These are phyloP conservation scores for Sisymbrium altissimum DNA, from an alignment of 345 rosid genomes.

Conservation along the genomic window DNA sequence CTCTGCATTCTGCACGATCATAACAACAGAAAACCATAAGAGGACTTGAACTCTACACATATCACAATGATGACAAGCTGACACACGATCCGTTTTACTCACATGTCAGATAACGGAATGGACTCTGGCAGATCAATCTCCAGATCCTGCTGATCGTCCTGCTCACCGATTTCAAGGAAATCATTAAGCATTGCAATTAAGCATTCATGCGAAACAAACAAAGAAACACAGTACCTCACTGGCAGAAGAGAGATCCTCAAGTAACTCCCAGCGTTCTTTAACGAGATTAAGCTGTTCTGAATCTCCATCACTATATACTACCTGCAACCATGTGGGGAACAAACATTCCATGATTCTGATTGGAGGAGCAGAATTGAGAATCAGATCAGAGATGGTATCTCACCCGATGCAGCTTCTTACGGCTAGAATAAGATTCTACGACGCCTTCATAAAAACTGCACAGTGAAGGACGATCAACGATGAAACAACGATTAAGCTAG, in stretches of 20 bases:
- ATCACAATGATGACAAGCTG: not conserved
- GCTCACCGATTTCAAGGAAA: slow-evolving; percentile 11
- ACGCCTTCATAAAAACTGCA: slow-evolving; percentile 72
- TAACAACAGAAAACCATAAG: not conserved
- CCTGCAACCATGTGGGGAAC: slow-evolving; percentile 34
- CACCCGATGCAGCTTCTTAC: slow-evolving; percentile 58
- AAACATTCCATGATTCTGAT: slow-evolving; percentile 7
- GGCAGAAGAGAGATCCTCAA: slow-evolving; percentile 26
- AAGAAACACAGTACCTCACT: slow-evolving; percentile 22
- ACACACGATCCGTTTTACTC: slow-evolving; percentile 27
- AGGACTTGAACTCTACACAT: slow-evolving; percentile 8
- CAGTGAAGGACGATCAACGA: slow-evolving; percentile 17
- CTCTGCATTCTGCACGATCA: slow-evolving; percentile 36
- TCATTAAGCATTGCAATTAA: not conserved
- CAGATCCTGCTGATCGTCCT: slow-evolving; percentile 43
- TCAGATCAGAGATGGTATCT: slow-evolving; percentile 28
- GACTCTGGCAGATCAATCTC: slow-evolving; percentile 38
- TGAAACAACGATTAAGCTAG: not conserved
- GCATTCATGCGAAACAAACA: not conserved
- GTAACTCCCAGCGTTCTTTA: slow-evolving; percentile 52
- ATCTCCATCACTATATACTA: slow-evolving; percentile 68
- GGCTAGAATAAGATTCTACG: slow-evolving; percentile 43
- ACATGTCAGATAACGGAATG: slow-evolving; percentile 43
- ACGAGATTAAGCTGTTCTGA: slow-evolving; percentile 56
- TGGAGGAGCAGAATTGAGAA: not conserved